phyloP scores from a whole-genome alignment of 2,329 filamentous ascomycete genomes.

The Waltergamsia citrina region DNA sequence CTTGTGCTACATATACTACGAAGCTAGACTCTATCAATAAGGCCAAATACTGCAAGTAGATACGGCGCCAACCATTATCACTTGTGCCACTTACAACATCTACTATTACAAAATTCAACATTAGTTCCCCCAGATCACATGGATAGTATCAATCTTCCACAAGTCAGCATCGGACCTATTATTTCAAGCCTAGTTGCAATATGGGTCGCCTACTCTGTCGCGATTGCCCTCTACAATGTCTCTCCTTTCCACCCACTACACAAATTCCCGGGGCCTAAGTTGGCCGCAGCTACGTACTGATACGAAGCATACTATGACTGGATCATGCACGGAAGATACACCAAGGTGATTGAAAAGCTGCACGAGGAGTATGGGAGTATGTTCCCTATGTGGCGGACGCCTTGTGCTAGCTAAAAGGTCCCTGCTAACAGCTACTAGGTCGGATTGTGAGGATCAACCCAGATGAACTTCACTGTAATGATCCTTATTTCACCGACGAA shows the following conservation, averaged over 20 bases:
- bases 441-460: constrained; percentile 29
- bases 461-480: constrained; percentile 25
- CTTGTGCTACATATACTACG: too few relatives aligned
- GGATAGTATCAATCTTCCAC: too few relatives aligned
- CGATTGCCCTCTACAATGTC: constrained; percentile 22
- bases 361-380: constrained; percentile 24
- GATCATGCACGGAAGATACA: constrained; percentile 23
- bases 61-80: too few relatives aligned
- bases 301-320: constrained; percentile 29
- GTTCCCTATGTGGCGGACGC: too few relatives aligned
- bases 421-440: constrained; percentile 8
- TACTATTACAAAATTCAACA: too few relatives aligned
- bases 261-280: constrained; percentile 24
- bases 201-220: constrained; percentile 18
- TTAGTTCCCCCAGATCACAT: too few relatives aligned
- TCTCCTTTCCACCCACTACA: constrained; percentile 27
- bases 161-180: too few relatives aligned
- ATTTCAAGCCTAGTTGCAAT: constrained; percentile 10
- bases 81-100: too few relatives aligned
- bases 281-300: constrained; percentile 22
- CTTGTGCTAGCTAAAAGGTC: neutral
- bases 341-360: constrained; percentile 20
- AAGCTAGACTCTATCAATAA: too few relatives aligned
- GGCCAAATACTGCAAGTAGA: too few relatives aligned
- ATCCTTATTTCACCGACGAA: constrained; percentile 24